Percentiles rank a stretch among this genome's conserved stretches.
Conservation (phyloP, 805 yeast species). For the Tetrapisispora pingtungensis region DNA sequence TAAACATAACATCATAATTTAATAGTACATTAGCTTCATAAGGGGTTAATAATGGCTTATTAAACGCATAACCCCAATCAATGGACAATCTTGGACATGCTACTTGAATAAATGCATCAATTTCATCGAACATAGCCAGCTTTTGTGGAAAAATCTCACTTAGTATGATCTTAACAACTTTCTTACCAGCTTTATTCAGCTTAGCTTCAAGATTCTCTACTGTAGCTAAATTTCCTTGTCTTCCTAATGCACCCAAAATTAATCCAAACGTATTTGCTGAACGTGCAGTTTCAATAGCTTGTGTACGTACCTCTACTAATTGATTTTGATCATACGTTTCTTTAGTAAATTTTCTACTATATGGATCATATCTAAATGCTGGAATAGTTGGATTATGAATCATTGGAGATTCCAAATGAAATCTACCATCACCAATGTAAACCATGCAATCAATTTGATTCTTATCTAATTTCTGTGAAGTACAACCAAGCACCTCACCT, state of each 20-base stretch:
- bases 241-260: conserved; percentile 85
- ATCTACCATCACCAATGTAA: conserved; percentile 92
- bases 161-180: conserved; percentile 69
- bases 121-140: conserved; percentile 80
- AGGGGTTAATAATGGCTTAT: conserved; percentile 84
- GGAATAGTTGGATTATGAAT: conserved; percentile 90
- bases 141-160: conserved; percentile 93
- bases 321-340: conserved; percentile 85
- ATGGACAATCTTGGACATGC: conserved; percentile 95
- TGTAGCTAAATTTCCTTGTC: conserved; percentile 86
- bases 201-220: conserved; percentile 52
- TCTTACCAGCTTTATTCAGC: conserved; percentile 45
- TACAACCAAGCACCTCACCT: conserved; percentile 95
- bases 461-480: conserved; percentile 69
- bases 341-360: conserved; percentile 78
- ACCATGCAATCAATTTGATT: conserved; percentile 68
- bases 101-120: conserved; percentile 93
- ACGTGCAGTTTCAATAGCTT: conserved; percentile 59
- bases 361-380: conserved; percentile 92
- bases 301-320: conserved; percentile 60
- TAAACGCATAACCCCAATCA: conserved; percentile 98
- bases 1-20: conserved; percentile 59
- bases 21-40: conserved; percentile 91
- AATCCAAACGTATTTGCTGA: conserved; percentile 64
- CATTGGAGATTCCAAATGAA: conserved; percentile 93